Evolutionary conservation across 208 protist species (phyloP).

Genomic region (Strigomonas galati): DNA sequence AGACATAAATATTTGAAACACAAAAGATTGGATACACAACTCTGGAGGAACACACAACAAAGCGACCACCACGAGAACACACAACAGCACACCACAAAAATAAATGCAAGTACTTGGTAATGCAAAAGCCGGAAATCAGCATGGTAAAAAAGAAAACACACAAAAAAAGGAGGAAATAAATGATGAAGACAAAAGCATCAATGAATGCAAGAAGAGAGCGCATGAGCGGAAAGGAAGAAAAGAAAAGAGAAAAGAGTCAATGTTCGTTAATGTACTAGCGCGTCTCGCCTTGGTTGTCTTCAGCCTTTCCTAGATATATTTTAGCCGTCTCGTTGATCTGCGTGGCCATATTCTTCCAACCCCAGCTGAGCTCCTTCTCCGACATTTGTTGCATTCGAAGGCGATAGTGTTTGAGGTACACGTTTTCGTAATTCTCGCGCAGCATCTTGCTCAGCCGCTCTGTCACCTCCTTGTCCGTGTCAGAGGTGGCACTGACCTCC

Average conservation of each 20-base stretch:
- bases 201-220: not conserved
- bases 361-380: conserved; percentile 25
- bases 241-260: not conserved
- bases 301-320: too few species aligned
- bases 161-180: not conserved
- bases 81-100: not conserved
- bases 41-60: too few species aligned
- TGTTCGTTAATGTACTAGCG: too few species aligned
- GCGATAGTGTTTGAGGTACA: conserved; percentile 53
- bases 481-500: too few species aligned
- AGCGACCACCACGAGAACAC: not conserved
- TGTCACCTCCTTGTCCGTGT: conserved; percentile 29
- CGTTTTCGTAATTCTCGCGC: conserved; percentile 34
- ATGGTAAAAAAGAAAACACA: not conserved
- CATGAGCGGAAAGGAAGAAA: not conserved
- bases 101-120: not conserved
- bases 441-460: conserved; percentile 46
- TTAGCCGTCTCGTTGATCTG: too few species aligned
- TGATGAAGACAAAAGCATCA: not conserved
- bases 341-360: not conserved
- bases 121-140: not conserved
- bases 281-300: too few species aligned
- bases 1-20: too few species aligned
- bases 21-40: too few species aligned
- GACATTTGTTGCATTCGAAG: conserved; percentile 58